phyloP scores from a whole-genome alignment of 192 early-diverging fungal genomes.

The Mortierella hygrophila region DNA sequence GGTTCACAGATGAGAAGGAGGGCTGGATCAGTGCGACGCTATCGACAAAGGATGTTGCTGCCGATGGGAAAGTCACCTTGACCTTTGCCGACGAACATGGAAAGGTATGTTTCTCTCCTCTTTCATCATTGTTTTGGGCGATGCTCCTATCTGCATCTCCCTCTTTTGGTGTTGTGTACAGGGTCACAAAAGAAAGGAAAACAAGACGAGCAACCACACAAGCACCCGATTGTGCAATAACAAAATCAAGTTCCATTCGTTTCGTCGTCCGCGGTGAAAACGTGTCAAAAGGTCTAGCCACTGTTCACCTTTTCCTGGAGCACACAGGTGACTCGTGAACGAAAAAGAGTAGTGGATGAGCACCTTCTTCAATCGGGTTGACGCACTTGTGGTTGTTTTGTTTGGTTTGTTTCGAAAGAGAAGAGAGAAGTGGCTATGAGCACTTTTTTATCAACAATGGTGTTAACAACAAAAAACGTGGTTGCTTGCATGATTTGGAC shows the following conservation, averaged over 20 bases:
- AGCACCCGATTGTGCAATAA: background rate
- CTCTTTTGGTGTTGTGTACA: too few species aligned
- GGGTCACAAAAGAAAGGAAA: too few species aligned
- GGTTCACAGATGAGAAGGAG: slow-evolving; percentile 89
- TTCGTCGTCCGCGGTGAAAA: background rate
- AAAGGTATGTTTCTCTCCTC: slow-evolving; percentile 57
- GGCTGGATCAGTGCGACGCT: slow-evolving; percentile 86
- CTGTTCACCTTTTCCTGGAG: background rate
- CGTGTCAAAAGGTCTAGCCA: background rate
- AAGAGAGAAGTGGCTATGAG: background rate
- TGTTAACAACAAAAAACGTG: background rate
- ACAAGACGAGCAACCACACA: background rate
- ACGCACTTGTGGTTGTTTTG: background rate
- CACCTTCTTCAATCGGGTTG: background rate
- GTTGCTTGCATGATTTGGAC: background rate
- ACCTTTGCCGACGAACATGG: slow-evolving; percentile 71
- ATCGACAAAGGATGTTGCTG: slow-evolving; percentile 64
- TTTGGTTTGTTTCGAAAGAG: background rate
- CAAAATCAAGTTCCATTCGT: background rate
- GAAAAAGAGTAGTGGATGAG: background rate
- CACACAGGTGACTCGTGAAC: background rate
- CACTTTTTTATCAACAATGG: background rate
- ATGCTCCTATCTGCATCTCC: background rate
- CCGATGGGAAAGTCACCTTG: slow-evolving; percentile 70
- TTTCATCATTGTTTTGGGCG: background rate